Evolutionary conservation across 495 filamentous ascomycete species (phyloP), one percentile per base, ranked within the genome.

Genomic region (Podospora tetraspora): DNA sequence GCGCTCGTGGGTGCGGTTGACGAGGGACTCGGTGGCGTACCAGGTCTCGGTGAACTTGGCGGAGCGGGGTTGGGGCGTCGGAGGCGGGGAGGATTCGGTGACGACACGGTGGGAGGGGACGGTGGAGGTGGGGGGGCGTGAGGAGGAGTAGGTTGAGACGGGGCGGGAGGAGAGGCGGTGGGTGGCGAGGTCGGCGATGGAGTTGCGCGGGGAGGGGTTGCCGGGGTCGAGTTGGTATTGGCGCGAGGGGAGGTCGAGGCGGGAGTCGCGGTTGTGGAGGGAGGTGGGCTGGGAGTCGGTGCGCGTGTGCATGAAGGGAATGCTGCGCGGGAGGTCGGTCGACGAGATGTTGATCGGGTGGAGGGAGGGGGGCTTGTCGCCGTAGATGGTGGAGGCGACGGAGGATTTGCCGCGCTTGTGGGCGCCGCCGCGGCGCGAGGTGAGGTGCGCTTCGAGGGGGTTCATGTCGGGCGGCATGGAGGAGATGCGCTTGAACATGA

Each of bases 401-500:
- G 89, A 89, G 0, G 90, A 90, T 75, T 91, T 91, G 79, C 89
- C 93, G 68, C 89, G 84, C 80, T 91, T 93, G 88, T 88, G 84
- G 61, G 72, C 73, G 57, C 16, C 73, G 58, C 16, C 43, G 43
- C 43, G 43, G 43, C 92, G 88, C 12, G 91, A 88, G 6, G 93
- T 97, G 52, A 96, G 78, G 71, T 95, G 90, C 71, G 91, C 88
- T 73, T 97, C 93, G 9, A 97, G 79, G 9, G 93, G 93, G 71
- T 97, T 97, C 90, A 96, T 91, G 71, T 97, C 93, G 0, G 93
- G 93, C 2, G 93, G 93, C 65, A 97, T 84, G 16, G 81, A 81
- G 25, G 88, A 80, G 71, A 97, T 97, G 70, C 91, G 87, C 11
- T 88, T 87, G 87, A 96, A 96, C 69, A 91, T 84, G 62, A 91